Conservation (phyloP, 108 stramenopile genomes). For the Cyclotella cryptica region DNA sequence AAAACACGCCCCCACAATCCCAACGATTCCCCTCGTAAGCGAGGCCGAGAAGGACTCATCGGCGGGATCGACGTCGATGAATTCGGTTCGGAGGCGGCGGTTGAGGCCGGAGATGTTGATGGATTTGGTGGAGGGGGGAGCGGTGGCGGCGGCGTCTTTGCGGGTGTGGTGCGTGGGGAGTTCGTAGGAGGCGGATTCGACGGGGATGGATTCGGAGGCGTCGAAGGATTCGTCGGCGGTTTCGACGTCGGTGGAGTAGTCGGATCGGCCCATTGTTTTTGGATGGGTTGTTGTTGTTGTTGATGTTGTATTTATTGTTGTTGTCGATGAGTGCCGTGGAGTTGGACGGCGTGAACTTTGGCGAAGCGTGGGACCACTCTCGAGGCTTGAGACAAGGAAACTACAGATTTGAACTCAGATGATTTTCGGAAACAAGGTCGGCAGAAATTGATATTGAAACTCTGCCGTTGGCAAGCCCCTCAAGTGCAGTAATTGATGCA, state of each 20-base stretch:
- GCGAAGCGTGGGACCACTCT: too few species aligned
- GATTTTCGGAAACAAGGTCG: too few species aligned
- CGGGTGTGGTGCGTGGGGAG: background rate
- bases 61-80: constrained; percentile 48
- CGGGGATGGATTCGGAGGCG: constrained; percentile 16
- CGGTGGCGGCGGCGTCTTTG: constrained; percentile 10
- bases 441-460: too few species aligned
- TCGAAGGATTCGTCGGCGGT: constrained; percentile 25
- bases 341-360: too few species aligned
- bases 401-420: too few species aligned
- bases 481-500: too few species aligned
- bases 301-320: background rate
- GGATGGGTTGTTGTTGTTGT: background rate
- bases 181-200: constrained; percentile 1
- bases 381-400: too few species aligned
- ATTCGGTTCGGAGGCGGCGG: constrained; percentile 43
- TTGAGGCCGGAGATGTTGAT: constrained; percentile 50
- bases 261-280: constrained; percentile 28
- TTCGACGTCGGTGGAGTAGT: constrained; percentile 25
- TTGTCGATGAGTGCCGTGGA: too few species aligned
- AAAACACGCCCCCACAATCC: constrained; percentile 49
- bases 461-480: too few species aligned
- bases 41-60: constrained; percentile 37
- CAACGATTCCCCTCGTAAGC: constrained; percentile 43
- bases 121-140: background rate